These are phyloP conservation scores for Phytophthora chlamydospora DNA, from an alignment of 352 stramenopile species.

Conservation along the genomic window DNA sequence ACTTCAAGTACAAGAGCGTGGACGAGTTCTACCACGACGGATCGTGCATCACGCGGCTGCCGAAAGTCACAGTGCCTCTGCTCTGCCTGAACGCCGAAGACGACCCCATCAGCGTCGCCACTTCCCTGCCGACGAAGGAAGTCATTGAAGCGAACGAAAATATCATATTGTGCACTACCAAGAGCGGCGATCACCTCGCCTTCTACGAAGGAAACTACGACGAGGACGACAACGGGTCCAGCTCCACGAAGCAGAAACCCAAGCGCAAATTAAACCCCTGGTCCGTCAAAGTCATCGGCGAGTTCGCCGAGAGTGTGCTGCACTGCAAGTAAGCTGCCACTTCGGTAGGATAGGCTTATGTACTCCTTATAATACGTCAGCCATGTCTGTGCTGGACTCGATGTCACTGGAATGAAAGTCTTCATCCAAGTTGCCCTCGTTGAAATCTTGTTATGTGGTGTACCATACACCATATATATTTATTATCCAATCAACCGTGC, in stretches of 20 bases:
- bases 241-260: background rate
- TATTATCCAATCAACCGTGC: slow-evolving; percentile 14
- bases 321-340: slow-evolving; percentile 22
- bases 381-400: too few relatives aligned
- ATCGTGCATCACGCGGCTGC: slow-evolving; percentile 41
- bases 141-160: slow-evolving; percentile 51
- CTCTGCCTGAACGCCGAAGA: slow-evolving; percentile 60
- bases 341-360: background rate
- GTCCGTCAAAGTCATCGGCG: slow-evolving; percentile 45
- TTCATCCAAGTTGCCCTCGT: too few relatives aligned
- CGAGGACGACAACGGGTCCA: slow-evolving; percentile 1
- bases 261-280: slow-evolving; percentile 34
- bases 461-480: background rate
- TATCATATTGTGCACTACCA: slow-evolving; percentile 53
- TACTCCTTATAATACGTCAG: too few relatives aligned
- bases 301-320: slow-evolving; percentile 46
- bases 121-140: slow-evolving; percentile 26
- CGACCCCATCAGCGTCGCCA: slow-evolving; percentile 55
- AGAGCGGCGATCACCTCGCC: slow-evolving; percentile 51
- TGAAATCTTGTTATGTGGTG: too few relatives aligned
- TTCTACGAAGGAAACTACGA: slow-evolving; percentile 46
- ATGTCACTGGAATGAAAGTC: too few relatives aligned
- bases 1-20: slow-evolving; percentile 56
- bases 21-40: slow-evolving; percentile 55
- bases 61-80: slow-evolving; percentile 47